phyloP scores from a whole-genome alignment of 2,329 filamentous ascomycete species.

The Venturia aucupariae region DNA sequence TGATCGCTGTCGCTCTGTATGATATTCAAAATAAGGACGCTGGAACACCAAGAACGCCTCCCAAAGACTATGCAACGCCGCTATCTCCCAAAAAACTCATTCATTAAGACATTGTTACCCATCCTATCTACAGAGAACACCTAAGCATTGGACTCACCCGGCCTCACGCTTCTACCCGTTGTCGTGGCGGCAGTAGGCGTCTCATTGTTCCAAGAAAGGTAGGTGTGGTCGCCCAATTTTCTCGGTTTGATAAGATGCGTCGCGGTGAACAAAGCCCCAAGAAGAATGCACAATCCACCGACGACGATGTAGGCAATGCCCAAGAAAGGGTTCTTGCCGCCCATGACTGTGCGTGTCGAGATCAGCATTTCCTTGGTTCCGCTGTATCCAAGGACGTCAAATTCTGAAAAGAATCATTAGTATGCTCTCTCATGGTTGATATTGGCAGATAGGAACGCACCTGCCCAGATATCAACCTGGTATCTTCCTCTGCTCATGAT shows the following conservation, averaged over 20 bases:
- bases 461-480: constrained; percentile 63
- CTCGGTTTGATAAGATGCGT: constrained; percentile 88
- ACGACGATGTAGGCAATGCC: constrained; percentile 95
- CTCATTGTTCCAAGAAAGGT: constrained; percentile 88
- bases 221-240: constrained; percentile 96
- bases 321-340: constrained; percentile 88
- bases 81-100: neutral
- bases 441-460: constrained; percentile 45
- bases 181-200: constrained; percentile 47
- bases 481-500: constrained; percentile 64
- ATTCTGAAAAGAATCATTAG: constrained; percentile 49
- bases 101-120: neutral
- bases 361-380: constrained; percentile 87
- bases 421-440: neutral
- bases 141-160: constrained; percentile 20
- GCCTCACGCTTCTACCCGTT: constrained; percentile 32
- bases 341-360: constrained; percentile 84
- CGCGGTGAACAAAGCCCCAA: constrained; percentile 80
- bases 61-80: neutral
- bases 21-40: neutral
- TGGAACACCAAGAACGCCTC: neutral
- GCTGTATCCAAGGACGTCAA: constrained; percentile 66
- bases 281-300: constrained; percentile 80
- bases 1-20: neutral
- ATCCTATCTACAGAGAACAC: neutral